Evolutionary conservation across 1,284 basidiomycete genomes (phyloP).

Genomic region (Ustilago cynodontis): DNA sequence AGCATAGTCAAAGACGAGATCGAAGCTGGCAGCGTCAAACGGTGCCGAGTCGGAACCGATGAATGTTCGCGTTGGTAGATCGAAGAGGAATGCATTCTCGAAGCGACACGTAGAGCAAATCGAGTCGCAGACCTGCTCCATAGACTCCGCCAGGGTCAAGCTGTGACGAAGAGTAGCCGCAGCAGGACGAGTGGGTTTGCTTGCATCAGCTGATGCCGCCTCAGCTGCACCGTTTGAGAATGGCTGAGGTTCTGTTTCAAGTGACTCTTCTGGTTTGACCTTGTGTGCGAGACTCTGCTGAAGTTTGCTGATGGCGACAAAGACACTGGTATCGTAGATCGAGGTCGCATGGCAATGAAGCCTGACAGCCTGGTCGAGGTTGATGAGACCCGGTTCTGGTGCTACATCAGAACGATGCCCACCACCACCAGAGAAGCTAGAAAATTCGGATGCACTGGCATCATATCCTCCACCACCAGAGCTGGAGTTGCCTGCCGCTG

Average conservation of each 20-base stretch:
- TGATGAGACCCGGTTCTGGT: constrained; percentile 49
- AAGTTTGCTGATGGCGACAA: constrained; percentile 84
- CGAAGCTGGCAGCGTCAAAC: constrained; percentile 87
- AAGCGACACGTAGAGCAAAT: constrained; percentile 80
- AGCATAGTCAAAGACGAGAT: constrained; percentile 90
- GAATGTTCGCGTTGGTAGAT: constrained; percentile 85
- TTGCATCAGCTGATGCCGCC: constrained; percentile 10
- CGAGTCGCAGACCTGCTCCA: constrained; percentile 56
- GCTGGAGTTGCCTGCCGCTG: constrained; percentile 39
- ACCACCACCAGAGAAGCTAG: constrained; percentile 47
- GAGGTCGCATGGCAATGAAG: constrained; percentile 84
- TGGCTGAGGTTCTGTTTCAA: constrained; percentile 73
- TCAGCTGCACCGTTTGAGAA: constrained; percentile 8
- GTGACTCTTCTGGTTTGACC: constrained; percentile 80
- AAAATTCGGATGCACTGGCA: constrained; percentile 52
- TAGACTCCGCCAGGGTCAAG: constrained; percentile 45
- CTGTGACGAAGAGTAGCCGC: constrained; percentile 23
- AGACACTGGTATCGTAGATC: constrained; percentile 87
- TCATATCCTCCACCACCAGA: constrained; percentile 48
- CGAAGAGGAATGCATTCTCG: constrained; percentile 92
- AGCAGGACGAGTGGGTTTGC: constrained; percentile 29
- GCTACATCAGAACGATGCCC: constrained; percentile 39
- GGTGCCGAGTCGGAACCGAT: constrained; percentile 93
- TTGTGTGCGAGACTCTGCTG: constrained; percentile 74
- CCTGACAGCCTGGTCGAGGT: constrained; percentile 65